Conservation (phyloP, 2,329 filamentous ascomycete genomes). For the Alternaria triticina region DNA sequence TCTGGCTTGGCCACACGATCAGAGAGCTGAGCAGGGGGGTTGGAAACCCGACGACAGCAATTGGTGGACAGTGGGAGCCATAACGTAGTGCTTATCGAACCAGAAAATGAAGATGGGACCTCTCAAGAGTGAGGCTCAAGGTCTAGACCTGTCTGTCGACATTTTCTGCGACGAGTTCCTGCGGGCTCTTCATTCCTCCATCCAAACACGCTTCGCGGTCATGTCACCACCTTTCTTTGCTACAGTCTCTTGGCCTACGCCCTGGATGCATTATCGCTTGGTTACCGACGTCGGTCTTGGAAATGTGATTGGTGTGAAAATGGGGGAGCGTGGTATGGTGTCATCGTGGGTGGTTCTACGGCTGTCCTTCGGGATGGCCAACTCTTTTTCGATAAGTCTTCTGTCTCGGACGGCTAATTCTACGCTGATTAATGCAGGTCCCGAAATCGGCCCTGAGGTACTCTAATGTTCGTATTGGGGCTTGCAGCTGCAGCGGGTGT, state of each 20-base stretch:
- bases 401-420: slow-evolving; percentile 20
- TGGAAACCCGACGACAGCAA: slow-evolving; percentile 20
- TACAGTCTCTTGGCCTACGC: slow-evolving; percentile 27
- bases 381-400: slow-evolving; percentile 51
- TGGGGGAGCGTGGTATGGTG: slow-evolving; percentile 25
- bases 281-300: slow-evolving; percentile 5
- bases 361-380: slow-evolving; percentile 37
- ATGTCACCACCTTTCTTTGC: slow-evolving; percentile 12
- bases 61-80: slow-evolving; percentile 3
- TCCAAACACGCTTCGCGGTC: slow-evolving; percentile 18
- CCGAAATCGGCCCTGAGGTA: neutral
- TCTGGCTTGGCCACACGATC: slow-evolving; percentile 14
- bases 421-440: slow-evolving; percentile 30
- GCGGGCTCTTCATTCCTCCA: slow-evolving; percentile 9
- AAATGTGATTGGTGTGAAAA: slow-evolving; percentile 16
- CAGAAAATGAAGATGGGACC: slow-evolving; percentile 38
- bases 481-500: slow-evolving; percentile 1
- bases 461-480: slow-evolving; percentile 8
- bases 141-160: slow-evolving; percentile 47
- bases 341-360: slow-evolving; percentile 20
- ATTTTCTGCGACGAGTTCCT: slow-evolving; percentile 18
- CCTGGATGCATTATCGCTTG: slow-evolving; percentile 15
- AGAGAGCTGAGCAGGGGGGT: slow-evolving; percentile 12
- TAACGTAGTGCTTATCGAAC: slow-evolving; percentile 12
- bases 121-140: slow-evolving; percentile 52